Percentiles rank a stretch among this genome's conserved stretches.
Conservation (phyloP, 495 filamentous ascomycete species). For the Hypoxylon fragiforme region DNA sequence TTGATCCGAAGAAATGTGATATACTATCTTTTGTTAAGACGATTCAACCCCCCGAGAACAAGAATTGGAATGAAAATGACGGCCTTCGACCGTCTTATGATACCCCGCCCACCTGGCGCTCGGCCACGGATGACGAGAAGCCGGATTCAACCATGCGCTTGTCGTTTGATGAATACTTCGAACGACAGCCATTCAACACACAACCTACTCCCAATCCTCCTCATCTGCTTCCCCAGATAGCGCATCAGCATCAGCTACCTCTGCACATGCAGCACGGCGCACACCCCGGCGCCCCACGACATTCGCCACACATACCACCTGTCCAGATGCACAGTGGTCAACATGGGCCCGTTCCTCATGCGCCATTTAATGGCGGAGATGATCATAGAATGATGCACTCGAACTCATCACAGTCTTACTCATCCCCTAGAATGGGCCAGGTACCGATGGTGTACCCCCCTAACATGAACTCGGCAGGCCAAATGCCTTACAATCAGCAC, state of each 20-base stretch:
- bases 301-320: constrained; percentile 66
- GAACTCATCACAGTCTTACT: constrained; percentile 72
- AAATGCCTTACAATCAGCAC: constrained; percentile 72
- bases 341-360: constrained; percentile 62
- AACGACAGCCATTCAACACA: constrained; percentile 58
- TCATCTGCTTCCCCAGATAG: constrained; percentile 54
- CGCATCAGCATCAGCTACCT: constrained; percentile 78
- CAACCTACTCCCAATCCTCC: constrained; percentile 69
- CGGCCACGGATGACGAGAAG: constrained; percentile 61
- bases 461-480: constrained; percentile 67
- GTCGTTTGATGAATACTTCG: constrained; percentile 77
- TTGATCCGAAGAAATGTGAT: constrained; percentile 56
- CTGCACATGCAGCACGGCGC: constrained; percentile 62
- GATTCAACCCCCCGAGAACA: constrained; percentile 71
- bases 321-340: constrained; percentile 67
- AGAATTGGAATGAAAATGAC: constrained; percentile 65
- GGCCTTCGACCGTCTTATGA: constrained; percentile 77
- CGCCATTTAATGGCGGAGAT: constrained; percentile 68
- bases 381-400: constrained; percentile 87
- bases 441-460: constrained; percentile 70
- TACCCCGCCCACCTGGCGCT: constrained; percentile 79
- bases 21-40: constrained; percentile 73
- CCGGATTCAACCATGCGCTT: constrained; percentile 58
- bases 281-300: constrained; percentile 51
- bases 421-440: constrained; percentile 75